Evolutionary conservation across 495 filamentous ascomycete genomes (phyloP).

Genomic region (Aspergillus heteromorphus): DNA sequence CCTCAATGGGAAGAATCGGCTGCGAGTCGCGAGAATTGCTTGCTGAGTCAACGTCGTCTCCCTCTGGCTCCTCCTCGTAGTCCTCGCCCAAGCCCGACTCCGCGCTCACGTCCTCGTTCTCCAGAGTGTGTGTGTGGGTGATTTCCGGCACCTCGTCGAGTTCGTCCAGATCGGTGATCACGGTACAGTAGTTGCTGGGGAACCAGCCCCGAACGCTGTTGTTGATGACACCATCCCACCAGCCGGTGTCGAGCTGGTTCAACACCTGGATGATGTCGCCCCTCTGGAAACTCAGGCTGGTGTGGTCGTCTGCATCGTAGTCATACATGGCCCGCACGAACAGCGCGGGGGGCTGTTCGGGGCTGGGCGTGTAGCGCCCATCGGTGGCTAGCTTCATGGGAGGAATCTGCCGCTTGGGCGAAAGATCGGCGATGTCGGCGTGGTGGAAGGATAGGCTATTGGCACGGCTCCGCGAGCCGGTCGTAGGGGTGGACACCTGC

Average conservation of each 20-base stretch:
- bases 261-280: slow-evolving; percentile 97
- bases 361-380: slow-evolving; percentile 58
- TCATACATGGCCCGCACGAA: slow-evolving; percentile 96
- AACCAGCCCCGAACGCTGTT: slow-evolving; percentile 90
- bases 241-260: slow-evolving; percentile 94
- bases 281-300: slow-evolving; percentile 90
- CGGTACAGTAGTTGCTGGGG: slow-evolving; percentile 94
- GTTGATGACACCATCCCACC: slow-evolving; percentile 95
- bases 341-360: slow-evolving; percentile 67
- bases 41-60: slow-evolving; percentile 61
- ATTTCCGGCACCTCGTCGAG: slow-evolving; percentile 28
- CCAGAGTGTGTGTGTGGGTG: slow-evolving; percentile 27
- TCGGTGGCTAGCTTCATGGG: slow-evolving; percentile 31
- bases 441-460: slow-evolving; percentile 24
- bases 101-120: slow-evolving; percentile 50
- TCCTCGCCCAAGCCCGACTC: slow-evolving; percentile 58
- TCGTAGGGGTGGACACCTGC: slow-evolving; percentile 33
- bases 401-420: slow-evolving; percentile 24
- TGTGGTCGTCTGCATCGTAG: slow-evolving; percentile 94
- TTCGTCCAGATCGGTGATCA: slow-evolving; percentile 71
- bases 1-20: slow-evolving; percentile 62
- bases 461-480: slow-evolving; percentile 26
- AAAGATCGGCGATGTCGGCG: slow-evolving; percentile 22
- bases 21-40: slow-evolving; percentile 50
- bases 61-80: slow-evolving; percentile 66